Evolutionary conservation across 345 rosid species (phyloP).

Genomic region (Populus alba): DNA sequence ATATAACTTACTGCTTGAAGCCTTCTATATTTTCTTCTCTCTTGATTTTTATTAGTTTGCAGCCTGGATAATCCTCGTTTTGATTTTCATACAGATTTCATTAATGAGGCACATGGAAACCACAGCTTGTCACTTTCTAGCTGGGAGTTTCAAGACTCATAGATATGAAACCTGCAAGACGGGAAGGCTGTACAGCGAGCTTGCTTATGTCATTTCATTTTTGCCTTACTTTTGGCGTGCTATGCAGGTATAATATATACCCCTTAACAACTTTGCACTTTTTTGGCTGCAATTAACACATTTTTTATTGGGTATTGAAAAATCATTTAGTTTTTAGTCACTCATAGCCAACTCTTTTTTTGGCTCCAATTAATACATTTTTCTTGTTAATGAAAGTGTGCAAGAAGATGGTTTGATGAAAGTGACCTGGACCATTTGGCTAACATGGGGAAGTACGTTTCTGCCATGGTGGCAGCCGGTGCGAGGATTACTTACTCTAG

Average conservation of each 20-base stretch:
- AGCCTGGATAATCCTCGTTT: not conserved
- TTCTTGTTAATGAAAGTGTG: constrained; percentile 42
- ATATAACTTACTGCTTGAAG: not conserved
- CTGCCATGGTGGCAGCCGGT: constrained; percentile 96
- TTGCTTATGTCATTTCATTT: constrained; percentile 79
- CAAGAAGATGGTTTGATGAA: constrained; percentile 91
- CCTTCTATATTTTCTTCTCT: not conserved
- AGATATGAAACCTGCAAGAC: constrained; percentile 58
- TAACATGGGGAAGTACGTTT: constrained; percentile 95
- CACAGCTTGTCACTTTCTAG: constrained; percentile 80
- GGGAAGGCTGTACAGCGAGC: constrained; percentile 64
- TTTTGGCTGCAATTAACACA: not conserved
- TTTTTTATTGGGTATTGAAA: too few relatives aligned
- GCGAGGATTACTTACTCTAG: constrained; percentile 71
- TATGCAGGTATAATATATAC: constrained; percentile 59
- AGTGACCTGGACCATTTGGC: constrained; percentile 59
- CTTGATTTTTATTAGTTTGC: not conserved
- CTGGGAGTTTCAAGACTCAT: constrained; percentile 66
- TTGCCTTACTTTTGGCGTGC: constrained; percentile 94
- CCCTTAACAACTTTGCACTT: not conserved
- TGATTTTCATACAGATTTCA: constrained; percentile 53
- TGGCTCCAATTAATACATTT: not conserved
- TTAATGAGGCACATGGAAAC: constrained; percentile 78
- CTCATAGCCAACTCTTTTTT: not conserved
- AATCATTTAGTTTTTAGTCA: not conserved